Percentiles rank a stretch among this genome's conserved stretches.
phyloP scores from a whole-genome alignment of 805 yeast species.

The Gaillardinia entomophila region DNA sequence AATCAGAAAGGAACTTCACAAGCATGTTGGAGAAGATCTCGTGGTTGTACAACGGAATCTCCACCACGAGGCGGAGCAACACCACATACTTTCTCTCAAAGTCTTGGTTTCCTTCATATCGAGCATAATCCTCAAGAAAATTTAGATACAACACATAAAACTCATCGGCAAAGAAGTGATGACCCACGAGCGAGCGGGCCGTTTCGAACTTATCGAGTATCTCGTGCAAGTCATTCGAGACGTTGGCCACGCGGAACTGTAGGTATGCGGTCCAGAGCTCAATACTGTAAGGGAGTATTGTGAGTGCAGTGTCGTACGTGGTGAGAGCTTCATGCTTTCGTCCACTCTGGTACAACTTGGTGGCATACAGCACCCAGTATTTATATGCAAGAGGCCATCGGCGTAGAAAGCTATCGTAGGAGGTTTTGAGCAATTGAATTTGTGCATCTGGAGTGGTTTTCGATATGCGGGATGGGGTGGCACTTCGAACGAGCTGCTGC shows the following conservation, averaged over 20 bases:
- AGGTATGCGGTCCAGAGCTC: conserved; percentile 49
- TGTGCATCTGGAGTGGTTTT: conserved; percentile 26
- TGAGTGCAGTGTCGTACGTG: conserved; percentile 30
- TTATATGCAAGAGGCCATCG: conserved; percentile 47
- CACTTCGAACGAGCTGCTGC: not conserved
- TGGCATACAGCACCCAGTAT: conserved; percentile 55
- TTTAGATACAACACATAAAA: conserved; percentile 47
- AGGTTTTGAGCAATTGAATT: conserved; percentile 26
- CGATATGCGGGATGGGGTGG: too few relatives aligned
- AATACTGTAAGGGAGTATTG: conserved; percentile 30
- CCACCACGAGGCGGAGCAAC: conserved; percentile 44
- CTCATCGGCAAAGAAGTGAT: conserved; percentile 44
- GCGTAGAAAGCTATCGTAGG: conserved; percentile 39
- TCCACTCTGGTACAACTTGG: conserved; percentile 41
- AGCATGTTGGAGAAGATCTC: conserved; percentile 39
- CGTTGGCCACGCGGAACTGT: conserved; percentile 30
- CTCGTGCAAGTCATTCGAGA: conserved; percentile 19
- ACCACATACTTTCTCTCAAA: conserved; percentile 30
- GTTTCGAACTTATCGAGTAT: conserved; percentile 36
- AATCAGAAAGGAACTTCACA: conserved; percentile 26
- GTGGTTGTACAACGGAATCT: conserved; percentile 53
- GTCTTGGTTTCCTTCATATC: conserved; percentile 11
- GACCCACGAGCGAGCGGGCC: conserved; percentile 46
- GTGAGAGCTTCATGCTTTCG: conserved; percentile 28
- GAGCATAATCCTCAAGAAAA: conserved; percentile 28